These are phyloP conservation scores for Gossypium sturtianum DNA, from an alignment of 345 rosid genomes.

Conservation along the genomic window DNA sequence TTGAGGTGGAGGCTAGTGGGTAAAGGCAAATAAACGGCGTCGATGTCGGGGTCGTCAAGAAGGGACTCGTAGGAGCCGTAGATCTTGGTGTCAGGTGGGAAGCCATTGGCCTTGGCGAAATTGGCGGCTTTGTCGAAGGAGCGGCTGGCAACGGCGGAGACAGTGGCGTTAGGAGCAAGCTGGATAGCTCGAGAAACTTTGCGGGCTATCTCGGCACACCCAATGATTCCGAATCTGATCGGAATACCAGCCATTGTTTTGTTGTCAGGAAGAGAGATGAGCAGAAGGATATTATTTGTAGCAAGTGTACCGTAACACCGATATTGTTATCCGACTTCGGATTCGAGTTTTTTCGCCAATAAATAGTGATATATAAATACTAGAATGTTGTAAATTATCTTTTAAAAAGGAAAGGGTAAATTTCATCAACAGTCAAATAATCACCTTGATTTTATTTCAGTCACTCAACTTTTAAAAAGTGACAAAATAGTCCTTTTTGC, in stretches of 20 bases:
- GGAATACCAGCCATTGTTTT: slow-evolving; percentile 21
- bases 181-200: slow-evolving; percentile 63
- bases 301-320: no score
- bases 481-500: no score
- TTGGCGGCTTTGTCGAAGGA: slow-evolving; percentile 45
- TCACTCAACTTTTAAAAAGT: no score
- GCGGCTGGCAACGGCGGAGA: slow-evolving; percentile 59
- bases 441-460: no score
- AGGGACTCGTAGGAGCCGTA: slow-evolving; percentile 69
- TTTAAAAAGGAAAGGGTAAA: no score
- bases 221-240: slow-evolving; percentile 59
- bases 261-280: not conserved
- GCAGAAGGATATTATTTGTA: not conserved
- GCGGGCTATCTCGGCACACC: slow-evolving; percentile 67
- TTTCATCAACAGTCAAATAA: no score
- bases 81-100: slow-evolving; percentile 48
- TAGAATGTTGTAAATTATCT: no score
- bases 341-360: no score
- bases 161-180: slow-evolving; percentile 57
- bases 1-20: slow-evolving; percentile 69
- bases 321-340: no score
- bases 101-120: slow-evolving; percentile 56
- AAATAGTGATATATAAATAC: no score
- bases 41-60: slow-evolving; percentile 63
- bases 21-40: slow-evolving; percentile 70